Evolutionary conservation across 2,329 filamentous ascomycete species (phyloP).

Genomic region (Coniochaeta sp.): DNA sequence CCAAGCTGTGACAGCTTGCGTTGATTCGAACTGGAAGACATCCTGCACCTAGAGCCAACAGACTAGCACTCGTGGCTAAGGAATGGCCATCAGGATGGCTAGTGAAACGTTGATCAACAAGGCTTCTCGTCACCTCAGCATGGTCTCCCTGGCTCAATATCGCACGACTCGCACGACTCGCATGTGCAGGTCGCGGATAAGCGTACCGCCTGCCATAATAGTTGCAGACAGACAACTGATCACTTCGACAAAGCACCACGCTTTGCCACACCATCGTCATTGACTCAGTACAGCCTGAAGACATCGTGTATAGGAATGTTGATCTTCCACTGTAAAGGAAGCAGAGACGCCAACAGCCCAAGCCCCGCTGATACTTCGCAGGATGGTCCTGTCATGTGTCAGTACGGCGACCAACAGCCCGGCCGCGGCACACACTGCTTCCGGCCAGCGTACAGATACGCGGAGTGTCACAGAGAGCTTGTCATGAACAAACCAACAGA

Average conservation of each 20-base stretch:
- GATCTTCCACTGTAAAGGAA: not conserved
- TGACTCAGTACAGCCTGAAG: not conserved
- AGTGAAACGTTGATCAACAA: not conserved
- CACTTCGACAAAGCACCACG: not conserved
- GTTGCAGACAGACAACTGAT: not conserved
- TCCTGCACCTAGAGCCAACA: not conserved
- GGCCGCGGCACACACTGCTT: not conserved
- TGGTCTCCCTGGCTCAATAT: not conserved
- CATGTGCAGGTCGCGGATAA: not conserved
- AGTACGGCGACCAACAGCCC: not conserved
- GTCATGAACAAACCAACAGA: not conserved
- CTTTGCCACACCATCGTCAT: not conserved
- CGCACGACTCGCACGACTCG: no score
- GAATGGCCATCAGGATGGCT: not conserved
- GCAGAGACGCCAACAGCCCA: not conserved
- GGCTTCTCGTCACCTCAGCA: not conserved
- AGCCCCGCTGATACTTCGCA: not conserved
- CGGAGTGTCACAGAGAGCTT: not conserved
- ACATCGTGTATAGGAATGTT: not conserved
- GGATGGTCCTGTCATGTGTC: not conserved
- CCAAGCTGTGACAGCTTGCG: not conserved
- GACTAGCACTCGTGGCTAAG: not conserved
- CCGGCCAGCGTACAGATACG: not conserved
- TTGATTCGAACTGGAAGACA: not conserved
- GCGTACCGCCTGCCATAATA: not conserved